Conservation (phyloP, 805 yeast genomes). For the Starmerella roubikii region DNA sequence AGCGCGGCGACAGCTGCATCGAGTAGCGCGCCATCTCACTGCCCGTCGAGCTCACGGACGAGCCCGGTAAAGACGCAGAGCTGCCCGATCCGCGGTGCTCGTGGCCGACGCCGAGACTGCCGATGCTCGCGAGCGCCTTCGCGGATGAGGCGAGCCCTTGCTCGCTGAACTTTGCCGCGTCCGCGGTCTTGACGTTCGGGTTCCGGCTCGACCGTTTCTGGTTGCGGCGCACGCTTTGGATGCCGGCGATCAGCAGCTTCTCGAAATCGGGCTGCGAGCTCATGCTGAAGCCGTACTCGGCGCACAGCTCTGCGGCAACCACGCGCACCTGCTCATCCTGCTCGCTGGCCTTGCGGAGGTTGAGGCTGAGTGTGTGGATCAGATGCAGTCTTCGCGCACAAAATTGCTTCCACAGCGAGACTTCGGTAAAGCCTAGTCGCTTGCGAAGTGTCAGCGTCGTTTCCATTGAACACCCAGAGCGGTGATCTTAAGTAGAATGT, state of each 20-base stretch:
- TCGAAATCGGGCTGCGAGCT: slow-evolving; percentile 62
- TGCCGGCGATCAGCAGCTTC: slow-evolving; percentile 80
- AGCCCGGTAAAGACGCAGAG: background rate
- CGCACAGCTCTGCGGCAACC: slow-evolving; percentile 63
- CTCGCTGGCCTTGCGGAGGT: slow-evolving; percentile 72
- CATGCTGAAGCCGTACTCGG: slow-evolving; percentile 60
- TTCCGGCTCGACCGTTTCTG: slow-evolving; percentile 28
- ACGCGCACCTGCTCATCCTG: slow-evolving; percentile 70
- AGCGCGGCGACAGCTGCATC: background rate
- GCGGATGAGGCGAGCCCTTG: background rate
- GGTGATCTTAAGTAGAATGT: too few species aligned
- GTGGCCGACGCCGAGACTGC: background rate
- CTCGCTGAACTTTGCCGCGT: too few species aligned
- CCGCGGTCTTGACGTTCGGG: slow-evolving; percentile 3
- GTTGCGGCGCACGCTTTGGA: slow-evolving; percentile 83
- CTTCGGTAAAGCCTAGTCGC: slow-evolving; percentile 65
- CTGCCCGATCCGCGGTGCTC: background rate
- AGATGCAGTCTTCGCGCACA: slow-evolving; percentile 81
- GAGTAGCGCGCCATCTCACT: background rate
- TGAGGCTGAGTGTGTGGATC: slow-evolving; percentile 57
- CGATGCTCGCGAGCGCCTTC: background rate
- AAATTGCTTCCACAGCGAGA: slow-evolving; percentile 73
- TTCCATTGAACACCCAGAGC: slow-evolving; percentile 15
- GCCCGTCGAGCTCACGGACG: background rate
- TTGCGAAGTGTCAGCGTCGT: slow-evolving; percentile 43